Base-by-base conservation (phyloP, 2,329 filamentous ascomycete genomes). In the Rhynchosporium secalis region DNA sequence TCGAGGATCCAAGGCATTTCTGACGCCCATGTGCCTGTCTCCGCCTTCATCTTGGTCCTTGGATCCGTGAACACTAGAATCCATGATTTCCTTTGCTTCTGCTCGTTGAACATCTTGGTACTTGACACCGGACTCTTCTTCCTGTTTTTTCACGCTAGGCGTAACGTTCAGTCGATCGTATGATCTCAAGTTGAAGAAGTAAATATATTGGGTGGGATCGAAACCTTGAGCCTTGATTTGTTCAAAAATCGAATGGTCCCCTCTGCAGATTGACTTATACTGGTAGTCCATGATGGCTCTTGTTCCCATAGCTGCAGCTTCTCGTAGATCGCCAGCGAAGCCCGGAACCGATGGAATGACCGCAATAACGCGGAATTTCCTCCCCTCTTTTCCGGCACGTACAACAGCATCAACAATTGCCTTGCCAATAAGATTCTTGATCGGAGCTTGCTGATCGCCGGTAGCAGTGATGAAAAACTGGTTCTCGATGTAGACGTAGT, bases 381-480 rank as follows among this genome's bases (percentile, higher is more conserved):
- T 85, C 1, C 84, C 85, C 73, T 96, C 92, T 72, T 93, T 90
- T 6, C 83, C 86, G 4, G 95, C 94, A 40, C 84, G 83, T 3
- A 97, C 85, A 31, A 92, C 88, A 0, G 94, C 93, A 61, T 99
- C 92, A 2, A 97, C 95, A 59, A 99, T 96, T 2, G 95, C 88
- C 7, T 82, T 82, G 12, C 95, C 95, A 58, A 99, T 90, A 20
- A 86, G 89, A 73, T 99, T 99, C 75, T 92, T 87, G 29, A 98
- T 86, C 0, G 94, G 94, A 0, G 81, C 78, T 74, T 97, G 93
- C 41, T 96, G 77, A n/a, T 95, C 88, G 8, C 92, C 92, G 0
- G 94, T 98, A 0, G 95, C 91, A 1, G 92, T 96, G 77, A 84
- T 97, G 81, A 98, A 99, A 79, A 98, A 98, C 72, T 99, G 95